Evolutionary conservation across 75 land plant genomes (phyloP).

Genomic region (Picea glauca): DNA sequence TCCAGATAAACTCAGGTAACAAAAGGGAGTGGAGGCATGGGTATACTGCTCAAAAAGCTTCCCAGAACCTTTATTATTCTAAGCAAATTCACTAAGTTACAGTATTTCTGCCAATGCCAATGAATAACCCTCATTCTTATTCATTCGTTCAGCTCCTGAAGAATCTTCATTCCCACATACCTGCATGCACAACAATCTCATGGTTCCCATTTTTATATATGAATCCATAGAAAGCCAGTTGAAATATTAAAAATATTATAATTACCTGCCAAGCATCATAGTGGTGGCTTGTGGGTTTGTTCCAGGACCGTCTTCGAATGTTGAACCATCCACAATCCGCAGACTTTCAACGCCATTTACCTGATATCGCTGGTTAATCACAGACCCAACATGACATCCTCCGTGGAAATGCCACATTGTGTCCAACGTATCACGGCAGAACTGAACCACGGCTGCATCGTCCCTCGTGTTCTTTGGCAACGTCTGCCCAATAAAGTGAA

Average conservation of each 20-base stretch:
- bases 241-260: not conserved
- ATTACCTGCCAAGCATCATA: conserved; percentile 75
- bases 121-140: too few relatives aligned
- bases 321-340: conserved; percentile 62
- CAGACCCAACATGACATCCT: conserved; percentile 45
- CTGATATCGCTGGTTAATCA: conserved; percentile 33
- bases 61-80: too few relatives aligned
- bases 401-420: conserved; percentile 82
- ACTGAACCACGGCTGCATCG: conserved; percentile 33
- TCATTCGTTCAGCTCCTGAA: too few relatives aligned
- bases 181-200: too few relatives aligned
- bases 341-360: conserved; percentile 56
- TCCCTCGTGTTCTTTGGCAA: conserved; percentile 22
- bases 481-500: conserved; percentile 14
- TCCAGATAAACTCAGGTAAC: too few relatives aligned
- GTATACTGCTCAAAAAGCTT: too few relatives aligned
- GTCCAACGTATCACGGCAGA: conserved; percentile 45
- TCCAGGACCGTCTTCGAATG: conserved; percentile 51
- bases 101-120: too few relatives aligned
- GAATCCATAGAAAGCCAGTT: not conserved
- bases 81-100: too few relatives aligned
- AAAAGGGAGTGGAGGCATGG: too few relatives aligned
- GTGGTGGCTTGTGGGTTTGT: conserved; percentile 80
- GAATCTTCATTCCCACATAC: too few relatives aligned
- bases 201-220: too few relatives aligned